phyloP scores from a whole-genome alignment of 2,329 filamentous ascomycete genomes.

The Sordariomycetes sp. region DNA sequence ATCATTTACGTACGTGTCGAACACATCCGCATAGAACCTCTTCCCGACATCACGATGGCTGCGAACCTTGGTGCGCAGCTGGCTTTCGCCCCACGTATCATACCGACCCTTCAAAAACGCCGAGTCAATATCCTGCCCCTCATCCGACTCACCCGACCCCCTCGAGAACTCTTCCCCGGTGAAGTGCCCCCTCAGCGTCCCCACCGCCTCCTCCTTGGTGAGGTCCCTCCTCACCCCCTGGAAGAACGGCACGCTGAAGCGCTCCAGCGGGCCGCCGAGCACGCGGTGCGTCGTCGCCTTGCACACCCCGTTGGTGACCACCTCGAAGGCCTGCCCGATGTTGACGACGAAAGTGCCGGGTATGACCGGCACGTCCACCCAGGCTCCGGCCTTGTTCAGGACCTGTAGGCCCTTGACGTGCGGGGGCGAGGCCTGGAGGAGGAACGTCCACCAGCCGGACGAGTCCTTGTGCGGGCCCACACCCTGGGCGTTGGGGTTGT shows the following conservation, averaged over 20 bases:
- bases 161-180: conserved; percentile 4
- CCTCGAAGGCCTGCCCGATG: conserved; percentile 47
- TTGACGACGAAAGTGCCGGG: conserved; percentile 44
- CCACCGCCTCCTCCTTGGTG: conserved; percentile 30
- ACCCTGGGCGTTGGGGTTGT: conserved; percentile 27
- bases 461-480: conserved; percentile 54
- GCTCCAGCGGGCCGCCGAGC: conserved; percentile 18
- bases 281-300: conserved; percentile 40
- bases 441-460: conserved; percentile 54
- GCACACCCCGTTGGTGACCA: conserved; percentile 41
- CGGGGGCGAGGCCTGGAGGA: conserved; percentile 46
- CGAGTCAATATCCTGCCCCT: conserved; percentile 30
- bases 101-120: conserved; percentile 37
- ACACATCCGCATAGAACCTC: conserved; percentile 35
- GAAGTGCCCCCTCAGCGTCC: conserved; percentile 26
- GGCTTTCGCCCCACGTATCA: conserved; percentile 43
- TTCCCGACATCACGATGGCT: conserved; percentile 37
- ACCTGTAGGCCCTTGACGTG: conserved; percentile 37
- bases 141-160: conserved; percentile 18
- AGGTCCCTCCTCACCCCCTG: conserved; percentile 37
- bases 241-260: conserved; percentile 34
- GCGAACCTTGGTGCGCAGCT: conserved; percentile 40
- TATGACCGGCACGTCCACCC: conserved; percentile 38
- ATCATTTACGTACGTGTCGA: conserved; percentile 34
- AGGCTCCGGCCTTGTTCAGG: conserved; percentile 32